Base-by-base conservation (phyloP, 257 asterid species). In the Solanum sitiens region DNA sequence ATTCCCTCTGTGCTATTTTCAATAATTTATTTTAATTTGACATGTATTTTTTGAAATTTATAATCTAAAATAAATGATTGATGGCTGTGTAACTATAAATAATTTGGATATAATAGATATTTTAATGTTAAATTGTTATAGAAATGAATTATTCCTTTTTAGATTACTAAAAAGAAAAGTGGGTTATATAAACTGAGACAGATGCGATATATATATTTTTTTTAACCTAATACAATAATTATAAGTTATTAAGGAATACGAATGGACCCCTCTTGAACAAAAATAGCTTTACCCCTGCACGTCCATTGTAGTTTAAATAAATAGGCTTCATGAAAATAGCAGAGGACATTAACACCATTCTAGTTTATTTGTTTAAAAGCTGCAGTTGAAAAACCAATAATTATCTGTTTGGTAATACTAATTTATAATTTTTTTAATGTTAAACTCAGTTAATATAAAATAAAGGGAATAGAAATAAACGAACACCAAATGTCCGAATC, bases 1-100 rank as follows among this genome's bases (percentile, higher is more conserved):
- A 56, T n/a, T 56, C 11, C n/a, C 65, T 18, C n/a, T 16, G 7
- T 56, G 8, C 2, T 56, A 56, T 56, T 56, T 56, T 18, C 20
- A 18, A 56, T 18, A 7, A 18, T 0, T 56, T 18, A 18, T 21
- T 53, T 53, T 53, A 0, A 53, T 10, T 16, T 53, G 63, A 53
- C 63, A 53, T 10, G 0, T 53, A 2, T 0, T 0, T 56, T 56
- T 56, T 56, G 11, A 56, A 56, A 56, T 0, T 18, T 18, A 2
- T 1, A 10, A 10, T 18, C 1, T 56, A 56, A 56, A 56, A 56
- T 0, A 56, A 18, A 4, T 0, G 1, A 18, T 56, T 56, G n/a
- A 56, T 56, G 1, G 20, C 18, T 18, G n/a, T 7, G 65, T 56
- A 10, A 18, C 2, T 18, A 56, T 56, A 56, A 56, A 56, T 56